Evolutionary conservation across 1,139 yeast species (phyloP), one percentile per base, ranked within the genome.

Genomic region (Eremothecium cymbalariae): DNA sequence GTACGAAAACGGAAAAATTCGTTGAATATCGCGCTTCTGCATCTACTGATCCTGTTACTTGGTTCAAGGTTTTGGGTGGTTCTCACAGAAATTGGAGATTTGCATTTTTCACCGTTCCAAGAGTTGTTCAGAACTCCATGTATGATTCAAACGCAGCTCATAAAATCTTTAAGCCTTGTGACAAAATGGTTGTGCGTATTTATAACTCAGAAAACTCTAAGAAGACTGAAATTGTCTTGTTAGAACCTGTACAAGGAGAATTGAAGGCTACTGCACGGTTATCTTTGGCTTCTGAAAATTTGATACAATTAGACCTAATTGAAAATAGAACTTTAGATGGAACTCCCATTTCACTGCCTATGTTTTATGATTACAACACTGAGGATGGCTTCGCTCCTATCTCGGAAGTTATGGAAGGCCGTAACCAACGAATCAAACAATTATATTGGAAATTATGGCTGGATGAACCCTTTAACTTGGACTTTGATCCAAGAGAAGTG

Each of bases 361-460:
- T 90, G 64, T 67, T 77, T 45, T 93, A 80, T 74, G 72, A 66
- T 38, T 90, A 81, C 67, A 70, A 77, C 53, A 86, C 95, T 32
- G 70, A 74, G 36, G 84, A 82, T 58, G 98, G 98, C 15, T 88
- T 81, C 60, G 95, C 96, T 41, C 97, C 98, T 56, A 83, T 90
- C 48, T 70, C 77, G 49, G 98, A 90, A 65, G 72, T 81, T 28
- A 82, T 85, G 81, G 82, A 76, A 47, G 93, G 78, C 52, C 80
- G 98, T 68, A 93, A 90, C 62, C 76, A 74, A 39, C 77, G 97
- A 63, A 88, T 93, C 62, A 90, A 90, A 70, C 78, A 79, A 62
- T 85, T 90, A 69, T 90, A 90, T 77, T 93, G 98, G 98, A 78
- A 79, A 59, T 70, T 86, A 53, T 90, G 99, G 99, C 86, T 85